phyloP scores from a whole-genome alignment of 2,329 filamentous ascomycete genomes.

The Leptographium galeiforme region DNA sequence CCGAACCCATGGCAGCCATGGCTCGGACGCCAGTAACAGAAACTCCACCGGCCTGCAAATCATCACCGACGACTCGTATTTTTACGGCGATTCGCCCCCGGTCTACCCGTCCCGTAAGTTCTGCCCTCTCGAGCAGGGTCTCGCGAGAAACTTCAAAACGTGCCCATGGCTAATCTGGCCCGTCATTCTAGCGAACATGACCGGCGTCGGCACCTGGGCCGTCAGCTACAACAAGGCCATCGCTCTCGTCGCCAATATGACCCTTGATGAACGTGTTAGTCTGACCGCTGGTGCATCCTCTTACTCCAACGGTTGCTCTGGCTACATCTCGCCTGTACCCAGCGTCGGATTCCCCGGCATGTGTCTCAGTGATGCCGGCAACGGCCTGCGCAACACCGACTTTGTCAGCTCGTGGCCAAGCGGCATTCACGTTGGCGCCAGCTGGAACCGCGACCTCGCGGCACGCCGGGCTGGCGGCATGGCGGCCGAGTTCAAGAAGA shows the following conservation, averaged over 20 bases:
- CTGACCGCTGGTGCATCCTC: conserved; percentile 57
- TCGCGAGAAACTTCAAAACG: not conserved
- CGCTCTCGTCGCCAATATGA: conserved; percentile 56
- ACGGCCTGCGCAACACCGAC: conserved; percentile 28
- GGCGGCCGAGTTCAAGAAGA: conserved; percentile 61
- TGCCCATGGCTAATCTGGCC: not conserved
- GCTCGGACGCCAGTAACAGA: not conserved
- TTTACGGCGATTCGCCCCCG: conserved; percentile 35
- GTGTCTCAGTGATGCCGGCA: conserved; percentile 30
- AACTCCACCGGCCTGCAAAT: conserved; percentile 1
- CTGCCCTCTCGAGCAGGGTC: not conserved
- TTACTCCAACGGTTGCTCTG: conserved; percentile 34
- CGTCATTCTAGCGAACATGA: conserved; percentile 29
- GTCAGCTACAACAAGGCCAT: conserved; percentile 53
- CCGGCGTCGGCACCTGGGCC: conserved; percentile 51
- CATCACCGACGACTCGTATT: conserved; percentile 28
- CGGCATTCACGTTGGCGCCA: conserved; percentile 11
- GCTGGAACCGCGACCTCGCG: conserved; percentile 61
- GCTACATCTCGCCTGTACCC: conserved; percentile 25
- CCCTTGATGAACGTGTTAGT: conserved; percentile 62
- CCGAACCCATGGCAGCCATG: conserved; percentile 5
- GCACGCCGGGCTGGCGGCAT: conserved; percentile 57
- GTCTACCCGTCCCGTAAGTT: conserved; percentile 38
- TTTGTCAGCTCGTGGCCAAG: conserved; percentile 26
- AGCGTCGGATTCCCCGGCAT: conserved; percentile 29